Base-by-base conservation (phyloP, 2,329 filamentous ascomycete species). In the Trichoderma asperellum region DNA sequence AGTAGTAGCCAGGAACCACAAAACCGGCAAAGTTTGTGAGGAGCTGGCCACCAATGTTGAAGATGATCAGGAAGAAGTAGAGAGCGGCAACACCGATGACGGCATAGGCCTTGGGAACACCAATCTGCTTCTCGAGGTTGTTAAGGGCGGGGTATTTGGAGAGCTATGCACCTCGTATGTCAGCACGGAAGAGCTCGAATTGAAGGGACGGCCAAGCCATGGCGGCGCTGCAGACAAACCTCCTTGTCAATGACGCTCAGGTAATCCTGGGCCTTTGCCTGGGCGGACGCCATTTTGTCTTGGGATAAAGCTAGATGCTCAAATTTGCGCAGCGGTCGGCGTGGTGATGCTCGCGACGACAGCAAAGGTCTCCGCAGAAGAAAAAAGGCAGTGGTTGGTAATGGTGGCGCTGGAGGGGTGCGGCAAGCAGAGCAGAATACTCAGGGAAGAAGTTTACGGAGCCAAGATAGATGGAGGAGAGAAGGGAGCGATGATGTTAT, bases 61-160 rank as follows among this genome's bases (percentile, higher is more conserved):
- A 94, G 84, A 96, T 89, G 83, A 96, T 92, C 75, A 96, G 88
- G 85, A 95, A 93, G 84, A 96, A 93, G 86, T 96, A 96, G 74
- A 94, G 88, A 63, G 89, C 89, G 71, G 82, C 90, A 70, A 93
- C 78, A 76, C 92, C 93, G 75, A 95, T 89, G 78, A 92, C 87
- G 73, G 89, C 91, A 80, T 96, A 96, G 77, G 92, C 91, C 86
- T 96, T 96, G 79, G 93, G 93, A 62, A 96, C 87, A 70, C 88
- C 89, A 73, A 91, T 91, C 82, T 92, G 89, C 87, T 90, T 92
- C 88, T 96, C 93, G 77, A 96, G 87, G 84, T 95, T 93, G 87
- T 90, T 91, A 80, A 96, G 88, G 77, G 87, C 82, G 76, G 91
- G 91, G 84, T 96, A 96, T 82, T 94, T 95, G 81, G 91, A 92